Conservation (phyloP, 2,329 filamentous ascomycete genomes). For the Neofusicoccum ribis region DNA sequence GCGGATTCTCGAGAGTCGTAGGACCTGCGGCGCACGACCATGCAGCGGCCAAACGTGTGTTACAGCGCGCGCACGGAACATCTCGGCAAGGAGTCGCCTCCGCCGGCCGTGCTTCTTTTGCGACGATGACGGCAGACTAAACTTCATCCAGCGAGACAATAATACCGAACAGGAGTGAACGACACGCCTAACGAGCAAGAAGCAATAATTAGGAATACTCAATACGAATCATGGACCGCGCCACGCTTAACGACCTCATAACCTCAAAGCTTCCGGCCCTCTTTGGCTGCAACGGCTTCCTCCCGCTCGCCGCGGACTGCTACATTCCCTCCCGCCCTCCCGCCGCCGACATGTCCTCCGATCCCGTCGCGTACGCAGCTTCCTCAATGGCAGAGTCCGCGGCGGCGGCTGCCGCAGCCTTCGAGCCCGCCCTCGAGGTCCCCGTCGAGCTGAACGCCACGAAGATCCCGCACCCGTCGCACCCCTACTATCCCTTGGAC, state of each 20-base stretch:
- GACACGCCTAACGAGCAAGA: conserved; percentile 7
- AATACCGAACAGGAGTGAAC: background rate
- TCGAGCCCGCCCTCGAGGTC: conserved; percentile 6
- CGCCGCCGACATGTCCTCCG: background rate
- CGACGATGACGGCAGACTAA: conserved; percentile 11
- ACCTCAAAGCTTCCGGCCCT: conserved; percentile 6
- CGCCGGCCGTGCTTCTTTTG: background rate
- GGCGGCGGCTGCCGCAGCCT: background rate
- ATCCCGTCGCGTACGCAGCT: background rate
- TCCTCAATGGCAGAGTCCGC: conserved; percentile 2
- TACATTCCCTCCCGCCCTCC: background rate
- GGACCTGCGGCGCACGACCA: background rate
- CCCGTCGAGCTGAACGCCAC: conserved; percentile 2
- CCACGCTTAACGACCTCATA: conserved; percentile 10
- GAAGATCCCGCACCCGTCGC: conserved; percentile 31
- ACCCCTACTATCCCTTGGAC: conserved; percentile 72
- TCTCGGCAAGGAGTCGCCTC: background rate
- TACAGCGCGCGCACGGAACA: background rate
- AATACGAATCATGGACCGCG: conserved; percentile 8
- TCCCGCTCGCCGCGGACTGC: conserved; percentile 14
- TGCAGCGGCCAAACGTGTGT: background rate
- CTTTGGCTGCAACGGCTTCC: conserved; percentile 18
- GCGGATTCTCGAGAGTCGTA: background rate
- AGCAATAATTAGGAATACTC: background rate
- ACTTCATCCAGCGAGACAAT: conserved; percentile 10